These are phyloP conservation scores for Rhizopus arrhizus DNA, from an alignment of 371 early-diverging fungal genomes.

Conservation along the genomic window DNA sequence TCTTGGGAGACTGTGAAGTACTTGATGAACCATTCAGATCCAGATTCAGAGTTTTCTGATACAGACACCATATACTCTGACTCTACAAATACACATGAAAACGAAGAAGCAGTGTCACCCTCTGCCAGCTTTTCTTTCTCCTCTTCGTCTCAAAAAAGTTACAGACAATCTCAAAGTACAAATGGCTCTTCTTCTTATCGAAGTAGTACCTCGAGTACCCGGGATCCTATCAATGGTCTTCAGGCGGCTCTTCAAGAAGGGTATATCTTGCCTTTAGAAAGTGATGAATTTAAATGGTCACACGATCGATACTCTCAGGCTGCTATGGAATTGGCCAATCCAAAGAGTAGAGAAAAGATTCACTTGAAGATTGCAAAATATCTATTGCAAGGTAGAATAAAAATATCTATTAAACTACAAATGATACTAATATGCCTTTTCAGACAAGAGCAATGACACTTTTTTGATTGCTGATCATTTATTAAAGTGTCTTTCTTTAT, in stretches of 20 bases:
- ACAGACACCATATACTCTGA: slow-evolving; percentile 11
- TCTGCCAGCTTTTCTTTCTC: slow-evolving; percentile 10
- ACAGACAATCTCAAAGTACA: background rate
- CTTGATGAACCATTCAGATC: slow-evolving; percentile 40
- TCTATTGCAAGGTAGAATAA: slow-evolving; percentile 24
- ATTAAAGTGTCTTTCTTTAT: slow-evolving; percentile 33
- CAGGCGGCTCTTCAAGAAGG: slow-evolving; percentile 54
- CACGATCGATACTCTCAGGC: slow-evolving; percentile 55
- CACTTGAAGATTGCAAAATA: slow-evolving; percentile 45
- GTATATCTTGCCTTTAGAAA: slow-evolving; percentile 43
- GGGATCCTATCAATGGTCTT: slow-evolving; percentile 45
- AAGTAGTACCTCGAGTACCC: background rate
- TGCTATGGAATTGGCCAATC: slow-evolving; percentile 46
- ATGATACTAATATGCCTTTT: background rate
- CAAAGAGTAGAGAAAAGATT: slow-evolving; percentile 36
- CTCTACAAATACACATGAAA: background rate
- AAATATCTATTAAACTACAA: background rate
- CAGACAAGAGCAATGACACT: slow-evolving; percentile 32
- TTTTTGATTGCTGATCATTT: slow-evolving; percentile 48
- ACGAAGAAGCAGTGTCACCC: background rate
- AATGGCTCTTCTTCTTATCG: background rate
- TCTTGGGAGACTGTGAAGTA: slow-evolving; percentile 47
- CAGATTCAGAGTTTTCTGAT: slow-evolving; percentile 38
- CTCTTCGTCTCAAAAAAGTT: background rate
- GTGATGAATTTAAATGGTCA: slow-evolving; percentile 50